These are phyloP conservation scores for Plasmodiophora brassicae DNA, from an alignment of 208 protist genomes.

Conservation along the genomic window DNA sequence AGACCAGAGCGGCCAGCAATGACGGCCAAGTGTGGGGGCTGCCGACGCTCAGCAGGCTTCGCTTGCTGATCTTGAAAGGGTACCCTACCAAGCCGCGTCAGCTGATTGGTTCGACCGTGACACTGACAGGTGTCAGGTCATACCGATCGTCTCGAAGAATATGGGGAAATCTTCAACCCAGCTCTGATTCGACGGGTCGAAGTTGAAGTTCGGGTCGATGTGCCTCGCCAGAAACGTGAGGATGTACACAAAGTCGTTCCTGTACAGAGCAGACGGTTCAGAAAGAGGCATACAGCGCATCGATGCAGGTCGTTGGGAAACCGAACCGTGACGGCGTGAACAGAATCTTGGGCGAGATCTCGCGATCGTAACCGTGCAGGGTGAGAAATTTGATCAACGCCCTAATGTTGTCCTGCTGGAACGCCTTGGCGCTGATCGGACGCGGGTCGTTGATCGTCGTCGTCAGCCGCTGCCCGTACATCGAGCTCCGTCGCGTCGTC, in stretches of 20 bases:
- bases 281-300: background rate
- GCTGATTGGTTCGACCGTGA: background rate
- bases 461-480: no score
- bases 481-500: no score
- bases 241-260: constrained; percentile 38
- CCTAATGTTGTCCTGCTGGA: constrained; percentile 39
- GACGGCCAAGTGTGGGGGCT: constrained; percentile 46
- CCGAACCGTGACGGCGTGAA: background rate
- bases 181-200: background rate
- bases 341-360: constrained; percentile 43
- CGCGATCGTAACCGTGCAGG: constrained; percentile 29
- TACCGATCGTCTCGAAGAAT: background rate
- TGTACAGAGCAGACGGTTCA: background rate
- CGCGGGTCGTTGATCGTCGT: constrained; percentile 35
- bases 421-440: constrained; percentile 41
- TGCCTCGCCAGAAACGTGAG: constrained; percentile 32
- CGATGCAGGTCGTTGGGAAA: no score
- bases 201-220: constrained; percentile 42
- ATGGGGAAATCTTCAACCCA: background rate
- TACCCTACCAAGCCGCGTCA: constrained; percentile 13
- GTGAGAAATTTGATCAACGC: constrained; percentile 41
- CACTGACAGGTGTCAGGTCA: background rate
- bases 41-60: constrained; percentile 28
- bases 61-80: constrained; percentile 44
- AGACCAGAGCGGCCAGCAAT: constrained; percentile 34